Conservation (phyloP, 2,329 filamentous ascomycete species). For the Aureobasidium sp. region DNA sequence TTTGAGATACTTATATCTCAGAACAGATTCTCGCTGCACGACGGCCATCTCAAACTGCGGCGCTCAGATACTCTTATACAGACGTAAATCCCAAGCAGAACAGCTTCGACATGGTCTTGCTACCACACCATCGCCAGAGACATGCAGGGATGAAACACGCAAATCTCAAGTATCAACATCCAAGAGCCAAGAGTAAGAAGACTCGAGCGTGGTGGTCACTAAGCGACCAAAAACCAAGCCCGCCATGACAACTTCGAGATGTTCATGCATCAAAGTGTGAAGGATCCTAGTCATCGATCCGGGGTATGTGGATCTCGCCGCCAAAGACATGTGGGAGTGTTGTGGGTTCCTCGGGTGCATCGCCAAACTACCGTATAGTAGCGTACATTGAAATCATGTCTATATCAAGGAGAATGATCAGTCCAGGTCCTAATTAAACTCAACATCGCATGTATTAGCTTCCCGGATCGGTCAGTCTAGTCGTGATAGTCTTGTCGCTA, state of each 20-base stretch:
- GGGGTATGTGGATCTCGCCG: not conserved
- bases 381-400: too few species aligned
- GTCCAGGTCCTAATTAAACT: too few species aligned
- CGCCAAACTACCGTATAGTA: too few species aligned
- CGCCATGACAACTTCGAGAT: not conserved
- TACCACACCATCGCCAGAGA: not conserved
- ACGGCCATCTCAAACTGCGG: not conserved
- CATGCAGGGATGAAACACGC: not conserved
- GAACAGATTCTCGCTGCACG: not conserved
- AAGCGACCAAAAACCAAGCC: not conserved
- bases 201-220: too few species aligned
- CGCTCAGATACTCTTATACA: not conserved
- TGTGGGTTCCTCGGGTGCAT: not conserved
- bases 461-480: too few species aligned
- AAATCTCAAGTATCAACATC: not conserved
- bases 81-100: not conserved
- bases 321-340: not conserved
- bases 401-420: too few species aligned
- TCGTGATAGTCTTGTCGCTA: too few species aligned
- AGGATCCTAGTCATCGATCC: not conserved
- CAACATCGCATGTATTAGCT: too few species aligned
- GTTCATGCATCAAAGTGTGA: not conserved
- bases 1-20: not conserved
- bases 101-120: not conserved
- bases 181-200: not conserved